These are phyloP conservation scores for Mallotus nudiflorus DNA, from an alignment of 345 rosid genomes.

Conservation along the genomic window DNA sequence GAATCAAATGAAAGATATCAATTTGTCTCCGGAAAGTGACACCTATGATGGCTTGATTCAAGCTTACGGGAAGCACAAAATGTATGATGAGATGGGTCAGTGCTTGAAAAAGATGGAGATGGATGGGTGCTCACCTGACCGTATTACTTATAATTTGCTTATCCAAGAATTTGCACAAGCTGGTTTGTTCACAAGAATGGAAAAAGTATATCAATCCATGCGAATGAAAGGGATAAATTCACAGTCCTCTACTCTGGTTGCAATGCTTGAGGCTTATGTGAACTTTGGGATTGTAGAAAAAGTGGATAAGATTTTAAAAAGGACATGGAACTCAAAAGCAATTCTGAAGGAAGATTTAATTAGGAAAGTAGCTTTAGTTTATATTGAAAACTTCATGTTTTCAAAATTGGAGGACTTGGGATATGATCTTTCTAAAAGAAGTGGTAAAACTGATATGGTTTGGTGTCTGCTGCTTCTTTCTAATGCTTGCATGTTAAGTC, in stretches of 20 bases:
- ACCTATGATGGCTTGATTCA: constrained; percentile 58
- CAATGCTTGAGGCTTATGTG: constrained; percentile 64
- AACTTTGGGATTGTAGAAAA: constrained; percentile 53
- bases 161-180: constrained; percentile 53
- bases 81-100: constrained; percentile 60
- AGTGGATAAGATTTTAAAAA: constrained; percentile 55
- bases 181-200: constrained; percentile 68
- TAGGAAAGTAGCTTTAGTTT: constrained; percentile 59
- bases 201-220: constrained; percentile 38
- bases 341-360: constrained; percentile 48
- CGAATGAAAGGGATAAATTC: constrained; percentile 52
- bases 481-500: constrained; percentile 58
- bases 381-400: constrained; percentile 61
- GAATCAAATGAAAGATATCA: constrained; percentile 44
- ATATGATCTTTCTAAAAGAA: constrained; percentile 39
- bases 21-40: constrained; percentile 37
- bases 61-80: constrained; percentile 54
- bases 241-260: constrained; percentile 47
- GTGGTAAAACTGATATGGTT: constrained; percentile 43
- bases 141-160: constrained; percentile 63
- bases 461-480: constrained; percentile 71
- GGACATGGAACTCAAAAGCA: constrained; percentile 31
- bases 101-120: constrained; percentile 61
- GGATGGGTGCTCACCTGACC: constrained; percentile 53
- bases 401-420: constrained; percentile 65